Evolutionary conservation across 257 asterid species (phyloP), one percentile per base, ranked within the genome.

Genomic region (Ajuga chamaepitys): DNA sequence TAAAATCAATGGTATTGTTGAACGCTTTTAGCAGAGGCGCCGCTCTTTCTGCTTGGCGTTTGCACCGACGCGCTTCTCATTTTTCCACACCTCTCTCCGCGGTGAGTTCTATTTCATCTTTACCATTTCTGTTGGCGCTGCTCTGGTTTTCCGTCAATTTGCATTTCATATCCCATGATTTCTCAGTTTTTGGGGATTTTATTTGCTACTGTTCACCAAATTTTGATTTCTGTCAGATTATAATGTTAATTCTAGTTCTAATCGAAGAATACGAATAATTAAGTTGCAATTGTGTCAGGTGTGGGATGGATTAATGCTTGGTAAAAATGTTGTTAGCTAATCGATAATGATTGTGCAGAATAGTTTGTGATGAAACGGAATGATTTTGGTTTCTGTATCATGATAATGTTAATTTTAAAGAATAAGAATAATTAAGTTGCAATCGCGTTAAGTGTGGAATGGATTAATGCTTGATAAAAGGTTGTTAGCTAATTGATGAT

Each of bases 1-100:
- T n/a, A 2, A 64, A 12, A 56, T 70, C 66, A 66, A 71, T 74
- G 72, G 56, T 76, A 17, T 70, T 74, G 34, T n/a, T 58, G 32
- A 52, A 64, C 55, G 37, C 75, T 44, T 56, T 66, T 3, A 47
- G 11, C 24, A 67, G 69, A 64, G 55, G 72, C 34, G 78, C 70
- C 37, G 63, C 78, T 61, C 46, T 40, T 46, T 62, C 50, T 45
- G 26, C 17, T 54, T 75, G 70, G 6, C 70, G 70, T 11, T 59
- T 57, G 66, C 68, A 8, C 71, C 37, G 14, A 58, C 66, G 47
- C 17, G 25, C 37, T 45, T 65, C 77, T 70, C 71, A 51, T 57
- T 53, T 58, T 21, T 46, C 58, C 68, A 35, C 58, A 25, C 62
- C 66, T 14, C 28, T 50, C 7, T 38, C 9, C 40, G 30, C 68